Conservation (phyloP, 305 asterid genomes). For the Euphrasia arctica region DNA sequence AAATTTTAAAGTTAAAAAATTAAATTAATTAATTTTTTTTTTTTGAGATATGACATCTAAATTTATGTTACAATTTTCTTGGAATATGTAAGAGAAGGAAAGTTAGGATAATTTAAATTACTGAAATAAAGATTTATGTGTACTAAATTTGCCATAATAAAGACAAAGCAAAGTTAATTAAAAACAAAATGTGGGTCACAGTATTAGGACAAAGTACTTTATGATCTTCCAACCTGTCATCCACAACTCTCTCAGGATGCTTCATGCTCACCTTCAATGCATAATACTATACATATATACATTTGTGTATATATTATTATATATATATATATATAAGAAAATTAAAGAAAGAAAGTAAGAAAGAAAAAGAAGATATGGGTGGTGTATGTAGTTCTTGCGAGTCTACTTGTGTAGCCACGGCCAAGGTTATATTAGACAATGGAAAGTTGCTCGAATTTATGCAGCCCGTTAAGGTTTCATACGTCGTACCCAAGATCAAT, state of each 20-base stretch:
- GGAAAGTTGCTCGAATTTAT: slow-evolving; percentile 51
- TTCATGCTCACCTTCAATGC: neutral
- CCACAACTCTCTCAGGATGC: neutral
- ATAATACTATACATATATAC: neutral
- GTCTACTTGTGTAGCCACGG: slow-evolving; percentile 26
- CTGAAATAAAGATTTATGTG: too few relatives aligned
- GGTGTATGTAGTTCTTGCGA: neutral
- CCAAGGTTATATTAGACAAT: slow-evolving; percentile 44
- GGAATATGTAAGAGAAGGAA: too few relatives aligned
- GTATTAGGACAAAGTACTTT: too few relatives aligned
- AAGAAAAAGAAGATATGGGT: neutral
- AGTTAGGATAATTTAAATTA: too few relatives aligned
- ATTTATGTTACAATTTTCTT: too few relatives aligned
- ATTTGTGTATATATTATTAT: neutral
- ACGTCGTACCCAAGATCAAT: slow-evolving; percentile 37
- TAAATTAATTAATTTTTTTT: too few relatives aligned
- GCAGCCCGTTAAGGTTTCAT: slow-evolving; percentile 45
- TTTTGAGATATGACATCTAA: too few relatives aligned
- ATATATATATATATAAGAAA: too few relatives aligned
- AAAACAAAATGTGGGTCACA: too few relatives aligned
- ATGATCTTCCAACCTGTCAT: neutral
- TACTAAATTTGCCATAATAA: too few relatives aligned
- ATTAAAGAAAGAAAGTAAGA: neutral
- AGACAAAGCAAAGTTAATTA: too few relatives aligned
- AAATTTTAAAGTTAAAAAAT: too few relatives aligned